Evolutionary conservation across 2,329 filamentous ascomycete genomes (phyloP).

Genomic region (Dactylellina sp.): DNA sequence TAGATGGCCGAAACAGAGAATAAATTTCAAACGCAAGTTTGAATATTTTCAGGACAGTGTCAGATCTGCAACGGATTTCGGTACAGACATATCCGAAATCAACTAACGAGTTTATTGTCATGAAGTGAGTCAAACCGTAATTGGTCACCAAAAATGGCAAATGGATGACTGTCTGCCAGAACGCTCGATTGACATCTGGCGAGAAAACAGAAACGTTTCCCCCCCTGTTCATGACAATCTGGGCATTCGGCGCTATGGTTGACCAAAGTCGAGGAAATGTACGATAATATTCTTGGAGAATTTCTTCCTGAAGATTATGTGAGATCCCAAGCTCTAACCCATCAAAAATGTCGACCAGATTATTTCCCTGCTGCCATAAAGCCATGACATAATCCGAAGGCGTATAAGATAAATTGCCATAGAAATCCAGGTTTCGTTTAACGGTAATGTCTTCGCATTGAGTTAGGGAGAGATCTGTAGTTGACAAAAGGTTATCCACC

Average conservation of each 20-base stretch:
- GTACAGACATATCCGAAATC: too few relatives aligned
- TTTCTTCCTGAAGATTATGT: neutral
- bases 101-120: neutral
- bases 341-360: neutral
- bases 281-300: neutral
- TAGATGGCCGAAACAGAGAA: too few relatives aligned
- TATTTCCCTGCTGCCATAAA: neutral
- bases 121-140: neutral
- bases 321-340: too few relatives aligned
- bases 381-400: constrained; percentile 2
- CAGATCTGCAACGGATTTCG: too few relatives aligned
- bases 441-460: neutral
- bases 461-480: neutral
- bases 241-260: neutral
- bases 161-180: neutral
- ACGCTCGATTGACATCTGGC: neutral
- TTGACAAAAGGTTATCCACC: neutral
- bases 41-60: too few relatives aligned
- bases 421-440: neutral
- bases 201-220: neutral
- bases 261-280: neutral
- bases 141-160: neutral
- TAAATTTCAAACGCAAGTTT: too few relatives aligned
- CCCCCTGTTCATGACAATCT: neutral
- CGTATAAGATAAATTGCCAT: neutral